These are phyloP conservation scores for Marasmius fiardii DNA, from an alignment of 1,284 basidiomycete species.

Conservation along the genomic window DNA sequence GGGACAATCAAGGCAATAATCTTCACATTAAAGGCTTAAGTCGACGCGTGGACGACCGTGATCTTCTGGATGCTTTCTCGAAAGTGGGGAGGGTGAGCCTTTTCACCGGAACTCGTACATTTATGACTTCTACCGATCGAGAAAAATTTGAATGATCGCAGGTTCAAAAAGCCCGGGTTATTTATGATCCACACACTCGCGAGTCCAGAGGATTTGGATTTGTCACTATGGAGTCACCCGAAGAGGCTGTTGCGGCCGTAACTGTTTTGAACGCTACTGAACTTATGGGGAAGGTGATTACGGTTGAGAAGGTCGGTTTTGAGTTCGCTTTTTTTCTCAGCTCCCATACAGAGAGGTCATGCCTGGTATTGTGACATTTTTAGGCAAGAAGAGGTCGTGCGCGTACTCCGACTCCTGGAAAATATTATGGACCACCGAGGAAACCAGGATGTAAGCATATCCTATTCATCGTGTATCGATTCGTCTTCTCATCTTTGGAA, in stretches of 20 bases:
- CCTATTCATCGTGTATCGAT: too few relatives aligned
- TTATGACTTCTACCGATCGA: too few relatives aligned
- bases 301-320: constrained; percentile 92
- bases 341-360: not conserved
- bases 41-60: constrained; percentile 76
- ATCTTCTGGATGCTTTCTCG: constrained; percentile 84
- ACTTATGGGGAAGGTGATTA: constrained; percentile 82
- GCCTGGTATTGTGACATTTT: not conserved
- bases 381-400: constrained; percentile 93
- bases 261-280: constrained; percentile 81
- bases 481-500: constrained; percentile 8
- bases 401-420: constrained; percentile 91
- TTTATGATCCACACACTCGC: constrained; percentile 95
- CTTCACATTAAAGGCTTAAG: constrained; percentile 91
- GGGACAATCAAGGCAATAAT: constrained; percentile 76
- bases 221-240: constrained; percentile 87
- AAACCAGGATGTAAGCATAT: constrained; percentile 64
- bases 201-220: constrained; percentile 98
- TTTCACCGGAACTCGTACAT: too few relatives aligned
- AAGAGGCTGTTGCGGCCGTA: constrained; percentile 90
- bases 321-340: constrained; percentile 6
- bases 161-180: constrained; percentile 89
- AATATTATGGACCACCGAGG: constrained; percentile 85
- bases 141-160: constrained; percentile 26
- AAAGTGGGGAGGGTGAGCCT: constrained; percentile 88